Conservation (phyloP, 257 asterid species). For the Thymus mandschuricus region DNA sequence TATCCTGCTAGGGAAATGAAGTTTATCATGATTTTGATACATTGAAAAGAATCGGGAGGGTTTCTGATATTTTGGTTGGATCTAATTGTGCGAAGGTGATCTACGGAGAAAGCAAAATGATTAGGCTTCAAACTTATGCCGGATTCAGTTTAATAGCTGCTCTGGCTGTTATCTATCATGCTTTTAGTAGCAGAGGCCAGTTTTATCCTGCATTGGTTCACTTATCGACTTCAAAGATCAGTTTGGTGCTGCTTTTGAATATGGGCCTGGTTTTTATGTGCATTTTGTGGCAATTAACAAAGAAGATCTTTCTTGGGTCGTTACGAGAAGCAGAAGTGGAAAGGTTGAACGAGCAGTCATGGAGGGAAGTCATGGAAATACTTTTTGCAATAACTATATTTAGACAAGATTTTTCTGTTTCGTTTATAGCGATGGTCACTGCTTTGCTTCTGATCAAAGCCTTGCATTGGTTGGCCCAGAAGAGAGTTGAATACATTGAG, state of each 20-base stretch:
- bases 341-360: conserved; percentile 94
- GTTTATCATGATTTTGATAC: not conserved
- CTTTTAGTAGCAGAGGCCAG: conserved; percentile 82
- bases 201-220: conserved; percentile 95
- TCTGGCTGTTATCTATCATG: conserved; percentile 75
- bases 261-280: conserved; percentile 92
- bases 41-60: not conserved
- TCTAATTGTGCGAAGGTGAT: conserved; percentile 36
- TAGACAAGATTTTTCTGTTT: conserved; percentile 88
- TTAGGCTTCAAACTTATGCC: conserved; percentile 86
- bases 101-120: conserved; percentile 58
- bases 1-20: not conserved
- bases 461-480: conserved; percentile 98
- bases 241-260: conserved; percentile 83
- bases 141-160: conserved; percentile 74
- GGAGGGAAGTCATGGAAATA: conserved; percentile 98
- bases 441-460: conserved; percentile 88
- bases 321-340: conserved; percentile 99
- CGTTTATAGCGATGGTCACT: conserved; percentile 85
- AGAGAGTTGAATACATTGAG: conserved; percentile 96
- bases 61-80: conserved; percentile 10
- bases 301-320: conserved; percentile 86
- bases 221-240: conserved; percentile 89
- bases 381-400: conserved; percentile 93
- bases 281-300: conserved; percentile 86